These are phyloP conservation scores for Pezicula carpinea DNA, from an alignment of 2,329 filamentous ascomycete genomes.

Conservation along the genomic window DNA sequence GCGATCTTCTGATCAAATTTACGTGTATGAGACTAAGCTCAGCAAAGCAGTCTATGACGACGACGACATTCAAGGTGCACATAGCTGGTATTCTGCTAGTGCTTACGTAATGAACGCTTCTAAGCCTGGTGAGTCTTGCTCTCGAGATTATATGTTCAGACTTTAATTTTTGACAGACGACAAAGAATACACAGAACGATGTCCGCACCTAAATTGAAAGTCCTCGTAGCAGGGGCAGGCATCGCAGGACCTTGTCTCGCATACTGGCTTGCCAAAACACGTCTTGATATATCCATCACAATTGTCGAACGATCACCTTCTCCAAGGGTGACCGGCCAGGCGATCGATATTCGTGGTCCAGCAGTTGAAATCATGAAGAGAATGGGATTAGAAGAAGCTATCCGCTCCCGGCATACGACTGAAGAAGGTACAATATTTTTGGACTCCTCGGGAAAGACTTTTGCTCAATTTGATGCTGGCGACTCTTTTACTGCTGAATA, in stretches of 20 bases:
- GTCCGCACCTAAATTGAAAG: conserved; percentile 16
- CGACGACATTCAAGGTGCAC: background rate
- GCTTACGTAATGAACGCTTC: background rate
- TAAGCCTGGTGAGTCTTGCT: background rate
- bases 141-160: background rate
- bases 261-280: conserved; percentile 40
- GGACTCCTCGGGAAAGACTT: conserved; percentile 29
- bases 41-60: too few species aligned
- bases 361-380: conserved; percentile 43
- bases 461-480: conserved; percentile 35
- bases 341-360: conserved; percentile 47
- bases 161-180: background rate
- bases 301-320: conserved; percentile 34
- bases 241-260: conserved; percentile 39
- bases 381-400: conserved; percentile 43
- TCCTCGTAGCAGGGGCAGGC: conserved; percentile 30
- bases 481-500: conserved; percentile 35
- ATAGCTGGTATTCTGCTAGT: background rate
- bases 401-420: conserved; percentile 35
- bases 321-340: conserved; percentile 42
- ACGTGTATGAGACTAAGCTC: too few species aligned
- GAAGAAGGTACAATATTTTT: conserved; percentile 42
- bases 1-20: too few species aligned
- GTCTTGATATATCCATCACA: conserved; percentile 28
- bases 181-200: background rate